Evolutionary conservation across 371 early-diverging fungal species (phyloP), one percentile per base, ranked within the genome.

Genomic region (Mucor ambiguus): DNA sequence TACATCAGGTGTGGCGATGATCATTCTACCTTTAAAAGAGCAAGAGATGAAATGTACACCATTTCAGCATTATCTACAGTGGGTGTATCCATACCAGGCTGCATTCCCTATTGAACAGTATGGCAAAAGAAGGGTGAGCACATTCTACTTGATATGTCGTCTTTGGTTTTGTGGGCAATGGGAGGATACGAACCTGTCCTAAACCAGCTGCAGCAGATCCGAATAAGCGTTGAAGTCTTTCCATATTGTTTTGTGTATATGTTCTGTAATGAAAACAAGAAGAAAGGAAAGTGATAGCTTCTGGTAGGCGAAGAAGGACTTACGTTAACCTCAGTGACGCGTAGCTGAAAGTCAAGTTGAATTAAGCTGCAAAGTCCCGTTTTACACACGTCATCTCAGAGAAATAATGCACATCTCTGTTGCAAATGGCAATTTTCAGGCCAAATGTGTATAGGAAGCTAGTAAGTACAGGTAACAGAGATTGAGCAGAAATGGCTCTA

Each of bases 31-130:
- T 98, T 99, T 44, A 99, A 82, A 30, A 99, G 87, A 1, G 99
- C 99, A 43, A 99, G 90, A 9, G 99, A 98, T 24, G 99, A 99
- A 67, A 99, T 99, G 81, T 99, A 96, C 24, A 99, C 95, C 79
- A 96, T 96, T 85, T 99, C 99, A 49, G 99, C 94, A 61, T 98
- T 98, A 81, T 99, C 99, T 14, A 95, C 93, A 35, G 91, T 91
- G 22, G 93, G 94, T 32, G 88, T 88, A 78, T 95, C 97, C 75
- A 90, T 79, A 32, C 93, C 95, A 54, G 93, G 92, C 75, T 92
- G 92, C 60, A 85, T 76, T 24, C 75, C 70, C 70, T 80, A 57
- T 59, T 54, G 46, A 26, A 26, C 24, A 37, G 1, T 12, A 43
- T 58, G 48, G 24, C 16, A 9, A 46, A 46, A 46, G 9, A 46